Evolutionary conservation across 2,329 filamentous ascomycete genomes (phyloP).

Genomic region (Tolypocladium cylindrosporum): DNA sequence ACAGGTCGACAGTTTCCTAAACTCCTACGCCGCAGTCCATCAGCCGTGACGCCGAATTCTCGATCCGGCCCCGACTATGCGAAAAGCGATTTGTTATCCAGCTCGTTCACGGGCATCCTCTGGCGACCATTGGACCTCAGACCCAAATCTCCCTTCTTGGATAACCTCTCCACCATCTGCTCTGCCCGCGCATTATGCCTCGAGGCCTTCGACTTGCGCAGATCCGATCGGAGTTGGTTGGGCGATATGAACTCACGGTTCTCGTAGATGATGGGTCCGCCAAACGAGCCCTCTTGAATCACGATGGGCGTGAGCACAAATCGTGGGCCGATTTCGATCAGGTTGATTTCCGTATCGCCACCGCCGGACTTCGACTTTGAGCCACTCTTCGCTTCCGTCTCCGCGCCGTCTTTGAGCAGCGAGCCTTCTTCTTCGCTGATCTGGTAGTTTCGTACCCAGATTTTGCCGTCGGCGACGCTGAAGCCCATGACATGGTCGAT

Average conservation of each 20-base stretch:
- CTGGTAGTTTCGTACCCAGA: conserved; percentile 95
- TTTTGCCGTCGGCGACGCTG: conserved; percentile 81
- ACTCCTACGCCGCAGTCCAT: neutral
- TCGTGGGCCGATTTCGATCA: conserved; percentile 89
- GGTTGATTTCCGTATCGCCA: conserved; percentile 64
- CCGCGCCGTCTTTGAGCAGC: conserved; percentile 34
- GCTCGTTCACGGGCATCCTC: conserved; percentile 52
- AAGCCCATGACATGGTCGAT: conserved; percentile 93
- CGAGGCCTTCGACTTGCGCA: conserved; percentile 65
- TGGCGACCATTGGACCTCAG: conserved; percentile 57
- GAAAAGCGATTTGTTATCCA: conserved; percentile 72
- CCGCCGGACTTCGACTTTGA: conserved; percentile 28
- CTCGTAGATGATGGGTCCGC: conserved; percentile 94
- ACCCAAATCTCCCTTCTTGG: conserved; percentile 69
- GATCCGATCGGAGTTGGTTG: conserved; percentile 82
- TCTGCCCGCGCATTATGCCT: conserved; percentile 71
- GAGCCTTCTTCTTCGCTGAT: conserved; percentile 71
- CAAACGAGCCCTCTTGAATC: conserved; percentile 90
- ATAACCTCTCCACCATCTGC: conserved; percentile 58
- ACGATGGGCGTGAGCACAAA: conserved; percentile 92
- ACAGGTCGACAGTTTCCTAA: neutral
- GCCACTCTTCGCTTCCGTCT: conserved; percentile 23
- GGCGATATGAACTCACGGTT: conserved; percentile 96
- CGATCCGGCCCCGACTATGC: conserved; percentile 34
- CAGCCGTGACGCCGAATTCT: neutral